Evolutionary conservation across 2,329 filamentous ascomycete genomes (phyloP).

Genomic region (Grosmannia clavigera): DNA sequence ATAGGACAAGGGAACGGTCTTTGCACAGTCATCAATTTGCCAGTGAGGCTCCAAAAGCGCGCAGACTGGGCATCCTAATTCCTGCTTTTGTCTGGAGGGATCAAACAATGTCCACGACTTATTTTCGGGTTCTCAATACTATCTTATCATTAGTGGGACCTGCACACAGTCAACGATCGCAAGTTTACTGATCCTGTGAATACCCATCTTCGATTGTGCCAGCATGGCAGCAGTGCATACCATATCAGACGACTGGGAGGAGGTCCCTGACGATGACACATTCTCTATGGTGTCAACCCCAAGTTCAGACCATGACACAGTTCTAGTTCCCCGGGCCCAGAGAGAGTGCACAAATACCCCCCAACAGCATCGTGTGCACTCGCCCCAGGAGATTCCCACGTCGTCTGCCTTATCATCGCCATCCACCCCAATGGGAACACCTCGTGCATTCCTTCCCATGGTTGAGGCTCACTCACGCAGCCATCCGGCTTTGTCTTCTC

Average conservation of each 20-base stretch:
- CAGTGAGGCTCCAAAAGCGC: not conserved
- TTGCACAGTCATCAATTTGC: not conserved
- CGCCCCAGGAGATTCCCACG: not conserved
- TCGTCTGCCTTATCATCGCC: not conserved
- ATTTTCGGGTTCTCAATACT: not conserved
- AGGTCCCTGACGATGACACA: not conserved
- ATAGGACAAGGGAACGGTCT: not conserved
- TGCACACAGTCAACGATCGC: not conserved
- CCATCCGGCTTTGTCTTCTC: not conserved
- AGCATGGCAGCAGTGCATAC: not conserved
- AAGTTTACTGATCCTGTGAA: not conserved
- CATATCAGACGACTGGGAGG: not conserved
- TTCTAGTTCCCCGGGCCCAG: not conserved
- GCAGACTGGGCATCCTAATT: not conserved
- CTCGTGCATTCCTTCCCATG: not conserved
- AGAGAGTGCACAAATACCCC: not conserved
- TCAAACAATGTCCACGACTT: not conserved
- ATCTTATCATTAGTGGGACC: not conserved
- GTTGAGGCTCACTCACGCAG: not conserved
- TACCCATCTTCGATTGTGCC: not conserved
- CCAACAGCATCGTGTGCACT: not conserved
- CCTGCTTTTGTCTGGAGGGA: not conserved
- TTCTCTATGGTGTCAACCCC: not conserved
- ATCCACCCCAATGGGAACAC: not conserved
- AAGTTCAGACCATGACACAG: not conserved